phyloP scores from a whole-genome alignment of 805 yeast species.

The Candida lessepsii region DNA sequence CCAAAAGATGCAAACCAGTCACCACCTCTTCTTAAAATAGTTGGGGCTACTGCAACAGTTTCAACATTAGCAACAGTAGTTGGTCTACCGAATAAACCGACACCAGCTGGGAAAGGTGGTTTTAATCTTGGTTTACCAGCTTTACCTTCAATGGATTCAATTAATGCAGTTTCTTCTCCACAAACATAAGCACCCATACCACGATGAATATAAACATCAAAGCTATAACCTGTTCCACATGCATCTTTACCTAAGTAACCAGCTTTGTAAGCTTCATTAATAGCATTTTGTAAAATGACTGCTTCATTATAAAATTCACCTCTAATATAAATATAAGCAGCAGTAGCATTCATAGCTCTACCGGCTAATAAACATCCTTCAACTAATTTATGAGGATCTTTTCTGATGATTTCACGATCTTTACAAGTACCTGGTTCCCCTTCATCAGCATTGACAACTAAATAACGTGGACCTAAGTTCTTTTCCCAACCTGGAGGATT shows the following conservation, averaged over 20 bases:
- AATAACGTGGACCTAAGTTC: constrained; percentile 82
- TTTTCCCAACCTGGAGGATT: constrained; percentile 96
- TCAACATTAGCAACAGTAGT: constrained; percentile 90
- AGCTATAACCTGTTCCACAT: constrained; percentile 83
- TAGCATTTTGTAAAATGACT: constrained; percentile 69
- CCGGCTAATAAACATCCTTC: constrained; percentile 92
- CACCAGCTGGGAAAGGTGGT: constrained; percentile 96
- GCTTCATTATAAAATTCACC: constrained; percentile 90
- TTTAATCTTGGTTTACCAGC: constrained; percentile 92
- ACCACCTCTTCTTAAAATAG: constrained; percentile 85
- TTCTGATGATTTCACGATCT: constrained; percentile 87
- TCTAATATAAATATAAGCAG: constrained; percentile 87
- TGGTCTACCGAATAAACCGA: constrained; percentile 88
- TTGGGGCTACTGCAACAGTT: constrained; percentile 87
- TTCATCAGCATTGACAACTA: constrained; percentile 90
- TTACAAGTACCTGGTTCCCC: constrained; percentile 96
- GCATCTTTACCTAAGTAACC: constrained; percentile 82
- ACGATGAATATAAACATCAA: constrained; percentile 81
- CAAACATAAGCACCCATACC: constrained; percentile 94
- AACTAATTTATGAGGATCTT: constrained; percentile 87
- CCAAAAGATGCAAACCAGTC: constrained; percentile 85
- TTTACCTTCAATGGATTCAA: constrained; percentile 87
- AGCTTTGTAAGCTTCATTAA: constrained; percentile 81
- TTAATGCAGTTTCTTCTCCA: constrained; percentile 89
- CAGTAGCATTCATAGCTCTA: constrained; percentile 89